Conservation (phyloP, 1,139 yeast genomes). For the Pichia sp. region DNA sequence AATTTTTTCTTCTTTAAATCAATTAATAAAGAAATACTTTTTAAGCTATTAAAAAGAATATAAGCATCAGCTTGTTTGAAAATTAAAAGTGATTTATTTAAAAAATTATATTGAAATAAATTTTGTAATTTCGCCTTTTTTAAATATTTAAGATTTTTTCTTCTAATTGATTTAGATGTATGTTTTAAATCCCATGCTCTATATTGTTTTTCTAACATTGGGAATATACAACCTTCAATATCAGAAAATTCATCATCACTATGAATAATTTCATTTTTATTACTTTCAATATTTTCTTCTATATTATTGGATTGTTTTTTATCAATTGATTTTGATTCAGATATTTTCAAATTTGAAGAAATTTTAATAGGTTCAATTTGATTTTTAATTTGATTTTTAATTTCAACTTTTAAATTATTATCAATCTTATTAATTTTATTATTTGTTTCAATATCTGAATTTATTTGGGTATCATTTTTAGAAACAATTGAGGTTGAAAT, state of each 20-base stretch:
- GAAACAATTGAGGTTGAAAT: no score
- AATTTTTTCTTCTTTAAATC: slow-evolving; percentile 35
- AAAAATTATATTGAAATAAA: slow-evolving; percentile 49
- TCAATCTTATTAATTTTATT: no score
- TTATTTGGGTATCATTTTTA: no score
- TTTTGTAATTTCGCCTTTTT: slow-evolving; percentile 30
- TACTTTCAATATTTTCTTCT: no score
- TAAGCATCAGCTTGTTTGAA: slow-evolving; percentile 39
- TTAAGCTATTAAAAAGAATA: slow-evolving; percentile 31
- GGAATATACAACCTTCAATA: slow-evolving; percentile 39
- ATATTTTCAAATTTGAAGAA: no score
- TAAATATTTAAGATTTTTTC: slow-evolving; percentile 37
- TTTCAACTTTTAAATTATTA: no score
- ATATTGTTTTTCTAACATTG: slow-evolving; percentile 48
- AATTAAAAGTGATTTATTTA: slow-evolving; percentile 36
- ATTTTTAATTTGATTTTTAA: no score
- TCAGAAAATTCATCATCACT: slow-evolving; percentile 10
- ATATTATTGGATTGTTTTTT: no score
- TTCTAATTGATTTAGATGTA: slow-evolving; percentile 35
- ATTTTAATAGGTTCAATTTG: no score
- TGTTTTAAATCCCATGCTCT: slow-evolving; percentile 46
- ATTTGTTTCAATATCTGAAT: no score
- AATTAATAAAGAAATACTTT: slow-evolving; percentile 29
- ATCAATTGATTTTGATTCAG: no score
- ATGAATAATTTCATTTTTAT: not conserved